A percentile compares a stretch with the other conserved stretches of the same genome.
Conservation (phyloP, 2,329 filamentous ascomycete genomes). For the Penicillium capsulatum region DNA sequence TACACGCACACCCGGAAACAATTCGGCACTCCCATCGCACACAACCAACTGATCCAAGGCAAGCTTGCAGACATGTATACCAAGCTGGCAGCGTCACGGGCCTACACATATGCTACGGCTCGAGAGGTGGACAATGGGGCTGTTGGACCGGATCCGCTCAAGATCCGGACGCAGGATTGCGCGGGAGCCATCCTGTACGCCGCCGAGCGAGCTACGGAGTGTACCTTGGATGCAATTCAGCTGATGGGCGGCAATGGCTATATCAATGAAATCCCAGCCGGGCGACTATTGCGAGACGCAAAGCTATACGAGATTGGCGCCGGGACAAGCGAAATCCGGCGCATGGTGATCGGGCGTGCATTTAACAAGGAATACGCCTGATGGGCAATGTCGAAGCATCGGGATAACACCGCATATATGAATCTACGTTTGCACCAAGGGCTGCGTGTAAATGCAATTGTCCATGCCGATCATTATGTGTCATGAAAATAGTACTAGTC, state of each 20-base stretch:
- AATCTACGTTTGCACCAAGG: too few species aligned
- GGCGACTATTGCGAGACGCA: conserved; percentile 71
- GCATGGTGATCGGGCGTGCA: conserved; percentile 88
- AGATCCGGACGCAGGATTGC: conserved; percentile 82
- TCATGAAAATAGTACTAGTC: conserved; percentile 2
- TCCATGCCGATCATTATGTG: conserved; percentile 15
- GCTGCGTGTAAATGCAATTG: conserved; percentile 9
- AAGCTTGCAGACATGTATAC: conserved; percentile 98
- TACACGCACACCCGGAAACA: conserved; percentile 87
- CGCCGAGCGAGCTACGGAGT: conserved; percentile 80
- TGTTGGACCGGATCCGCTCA: conserved; percentile 21
- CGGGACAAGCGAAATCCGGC: conserved; percentile 86
- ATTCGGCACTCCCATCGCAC: conserved; percentile 79
- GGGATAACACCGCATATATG: too few species aligned
- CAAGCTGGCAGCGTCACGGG: conserved; percentile 74
- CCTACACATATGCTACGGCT: conserved; percentile 85
- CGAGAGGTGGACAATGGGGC: conserved; percentile 72
- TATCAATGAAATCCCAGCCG: conserved; percentile 89
- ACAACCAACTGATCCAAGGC: conserved; percentile 90
- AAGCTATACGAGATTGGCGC: conserved; percentile 95
- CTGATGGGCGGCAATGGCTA: conserved; percentile 94
- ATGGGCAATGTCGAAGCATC: neutral
- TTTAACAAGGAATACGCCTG: conserved; percentile 79
- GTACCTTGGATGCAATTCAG: conserved; percentile 82
- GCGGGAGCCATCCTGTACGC: conserved; percentile 91